phyloP scores from a whole-genome alignment of 352 stramenopile genomes.

The Pythium dissotocum region DNA sequence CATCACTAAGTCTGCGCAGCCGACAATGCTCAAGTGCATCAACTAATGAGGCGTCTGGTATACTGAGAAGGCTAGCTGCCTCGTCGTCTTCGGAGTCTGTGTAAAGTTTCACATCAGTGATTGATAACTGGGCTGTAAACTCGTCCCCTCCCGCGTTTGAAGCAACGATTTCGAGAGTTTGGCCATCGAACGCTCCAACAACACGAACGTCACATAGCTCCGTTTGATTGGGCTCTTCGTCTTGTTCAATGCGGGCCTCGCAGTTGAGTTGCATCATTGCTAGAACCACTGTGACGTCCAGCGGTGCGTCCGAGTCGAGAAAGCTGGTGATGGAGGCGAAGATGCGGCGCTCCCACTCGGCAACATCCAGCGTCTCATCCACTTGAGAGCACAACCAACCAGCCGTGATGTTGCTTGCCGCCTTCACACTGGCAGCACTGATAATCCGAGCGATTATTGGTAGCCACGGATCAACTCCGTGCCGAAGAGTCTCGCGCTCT shows the following conservation, averaged over 20 bases:
- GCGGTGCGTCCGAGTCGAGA: background rate
- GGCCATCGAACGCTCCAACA: background rate
- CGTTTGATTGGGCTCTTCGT: background rate
- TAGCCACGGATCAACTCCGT: background rate
- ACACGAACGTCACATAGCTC: background rate
- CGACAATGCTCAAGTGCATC: background rate
- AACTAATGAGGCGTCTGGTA: conserved; percentile 5
- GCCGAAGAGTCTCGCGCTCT: background rate
- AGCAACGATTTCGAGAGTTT: conserved; percentile 5
- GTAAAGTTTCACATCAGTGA: background rate
- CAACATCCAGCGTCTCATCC: background rate
- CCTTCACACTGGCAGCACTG: background rate
- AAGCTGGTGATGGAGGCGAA: background rate
- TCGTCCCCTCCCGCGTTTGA: background rate
- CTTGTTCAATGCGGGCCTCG: background rate
- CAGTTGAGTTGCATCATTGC: background rate
- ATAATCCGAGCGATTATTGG: background rate
- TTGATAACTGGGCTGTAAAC: background rate
- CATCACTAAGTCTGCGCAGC: background rate
- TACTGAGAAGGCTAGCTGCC: background rate
- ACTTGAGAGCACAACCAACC: background rate
- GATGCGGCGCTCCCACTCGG: background rate
- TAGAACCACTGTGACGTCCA: background rate
- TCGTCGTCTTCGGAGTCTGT: background rate
- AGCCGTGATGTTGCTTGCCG: background rate